Base-by-base conservation (phyloP, 1,139 yeast species). In the Lizanozyma gosingica region DNA sequence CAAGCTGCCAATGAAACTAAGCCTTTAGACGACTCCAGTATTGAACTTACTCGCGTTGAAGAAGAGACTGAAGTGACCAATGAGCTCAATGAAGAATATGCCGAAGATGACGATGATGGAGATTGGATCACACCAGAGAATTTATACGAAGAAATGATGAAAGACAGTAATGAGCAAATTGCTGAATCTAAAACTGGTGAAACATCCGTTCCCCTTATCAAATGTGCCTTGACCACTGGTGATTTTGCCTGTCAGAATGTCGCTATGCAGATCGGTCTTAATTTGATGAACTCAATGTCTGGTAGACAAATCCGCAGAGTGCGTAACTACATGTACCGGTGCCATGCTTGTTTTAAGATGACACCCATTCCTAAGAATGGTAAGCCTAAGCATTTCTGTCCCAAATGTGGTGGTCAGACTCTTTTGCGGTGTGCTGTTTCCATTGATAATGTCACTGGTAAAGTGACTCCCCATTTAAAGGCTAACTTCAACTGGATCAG, bases 231-330 rank as follows among this genome's bases (percentile, higher is more conserved):
- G 43, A 83, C 95, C 1, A 84, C 97, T 1, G 96, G 95, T 18
- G 99, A 92, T 76, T 92, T 90, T 67, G 97, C 99, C 2, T 86
- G 92, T 59, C 99, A 92, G 59, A 92, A 92, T 60, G 96, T 90
- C 9, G 78, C 96, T 1, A 71, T 94, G 65, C 97, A 92, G 61
- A 73, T 94, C 53, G 96, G 97, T 4, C 63, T 92, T 40, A 83
- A 85, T 49, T 69, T 92, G 49, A 83, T 94, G 77, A 90, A 90
- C 59, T 74, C 86, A 29, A 75, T 79, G 66, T 80, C 92, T 2
- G 98, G 98, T 17, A 69, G 80, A 48, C 88, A 83, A 54, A 88
- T 92, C 62, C 83, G 78, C 51, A 77, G 86, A 57, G 85, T 92
- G 38, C 77, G 95, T 60, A 87, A 83, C 61, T 88, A 86, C 60